Evolutionary conservation across 2,329 filamentous ascomycete species (phyloP), one percentile per base, ranked within the genome.

Genomic region (Cladobotryum mycophilum): DNA sequence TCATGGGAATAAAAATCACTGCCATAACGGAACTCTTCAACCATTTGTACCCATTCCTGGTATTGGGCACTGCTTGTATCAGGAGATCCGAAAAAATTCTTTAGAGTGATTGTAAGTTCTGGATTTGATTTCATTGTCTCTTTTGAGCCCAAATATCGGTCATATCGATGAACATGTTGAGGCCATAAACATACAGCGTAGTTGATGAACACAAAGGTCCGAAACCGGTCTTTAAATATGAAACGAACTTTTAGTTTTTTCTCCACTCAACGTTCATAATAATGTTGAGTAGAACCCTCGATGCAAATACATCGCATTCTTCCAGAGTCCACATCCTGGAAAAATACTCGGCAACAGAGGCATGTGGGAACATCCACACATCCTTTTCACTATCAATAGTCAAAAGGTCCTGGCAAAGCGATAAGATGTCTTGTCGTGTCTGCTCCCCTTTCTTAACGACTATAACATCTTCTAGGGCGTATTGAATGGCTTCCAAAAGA

Each of bases 301-400:
- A 37, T 0, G 15, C 43, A n/a, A 51, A 42, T 13, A 20, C 1
- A 13, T 51, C 18, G 9, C 48, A 51, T 6, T 46, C 22, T 37
- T 41, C 34, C 4, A 3, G 14, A 0, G n/a, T 33, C n/a, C 18
- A 38, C 5, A 17, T n/a, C 17, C 5, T 18, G 3, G 6, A 13
- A 3, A 52, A 49, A n/a, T 45, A 52, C 25, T 52, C 50, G 11
- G 46, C 41, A 17, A 52, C 50, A 22, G 50, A 52, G 18, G 42
- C 46, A 52, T 52, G 50, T 25, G 50, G 40, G 5, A 52, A 13
- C 35, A 22, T 45, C 50, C 43, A 44, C 1, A 49, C 36, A 18
- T 14, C 41, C 35, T 8, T 46, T 37, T 45, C 35, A 14, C 1
- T 34, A 18, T 52, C 45, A 12, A 52, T 36, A 4, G 45, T 47